Conservation (phyloP, 257 asterid genomes). For the Rhazya stricta region DNA sequence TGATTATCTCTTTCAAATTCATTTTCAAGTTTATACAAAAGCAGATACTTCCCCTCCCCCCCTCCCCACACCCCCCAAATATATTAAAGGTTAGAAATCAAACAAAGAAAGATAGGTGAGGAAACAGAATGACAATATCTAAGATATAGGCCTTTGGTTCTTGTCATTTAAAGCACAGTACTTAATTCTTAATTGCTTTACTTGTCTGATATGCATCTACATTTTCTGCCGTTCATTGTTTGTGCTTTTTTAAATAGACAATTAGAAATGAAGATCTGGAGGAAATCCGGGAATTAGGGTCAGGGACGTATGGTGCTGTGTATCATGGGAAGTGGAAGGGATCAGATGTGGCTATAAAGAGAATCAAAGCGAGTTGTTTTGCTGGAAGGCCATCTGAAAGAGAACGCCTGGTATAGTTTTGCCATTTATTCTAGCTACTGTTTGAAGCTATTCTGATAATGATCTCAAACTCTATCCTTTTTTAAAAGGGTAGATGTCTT, state of each 20-base stretch:
- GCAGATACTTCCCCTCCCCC: neutral
- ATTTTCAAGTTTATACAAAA: neutral
- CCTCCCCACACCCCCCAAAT: neutral
- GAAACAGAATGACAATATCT: neutral
- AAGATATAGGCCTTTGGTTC: neutral
- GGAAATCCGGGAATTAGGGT: conserved; percentile 92
- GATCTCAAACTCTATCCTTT: neutral
- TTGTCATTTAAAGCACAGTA: neutral
- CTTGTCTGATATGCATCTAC: conserved; percentile 4
- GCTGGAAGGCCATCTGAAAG: conserved; percentile 95
- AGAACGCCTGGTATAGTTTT: conserved; percentile 74
- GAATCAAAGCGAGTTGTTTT: conserved; percentile 98
- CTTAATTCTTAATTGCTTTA: neutral
- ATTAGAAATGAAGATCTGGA: conserved; percentile 90
- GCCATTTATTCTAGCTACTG: neutral
- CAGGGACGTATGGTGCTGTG: conserved; percentile 95
- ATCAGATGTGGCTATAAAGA: conserved; percentile 92
- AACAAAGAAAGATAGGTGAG: neutral
- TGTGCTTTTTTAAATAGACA: conserved; percentile 42
- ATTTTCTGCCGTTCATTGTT: conserved; percentile 9
- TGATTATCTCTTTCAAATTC: neutral
- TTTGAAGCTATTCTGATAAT: neutral
- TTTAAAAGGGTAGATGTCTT: neutral
- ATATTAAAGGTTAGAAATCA: neutral
- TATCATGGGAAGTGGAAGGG: conserved; percentile 98